A percentile compares a stretch with the other conserved stretches of the same genome.
Conservation (phyloP, 768 basidiomycete genomes). For the Amanita polypyramis region DNA sequence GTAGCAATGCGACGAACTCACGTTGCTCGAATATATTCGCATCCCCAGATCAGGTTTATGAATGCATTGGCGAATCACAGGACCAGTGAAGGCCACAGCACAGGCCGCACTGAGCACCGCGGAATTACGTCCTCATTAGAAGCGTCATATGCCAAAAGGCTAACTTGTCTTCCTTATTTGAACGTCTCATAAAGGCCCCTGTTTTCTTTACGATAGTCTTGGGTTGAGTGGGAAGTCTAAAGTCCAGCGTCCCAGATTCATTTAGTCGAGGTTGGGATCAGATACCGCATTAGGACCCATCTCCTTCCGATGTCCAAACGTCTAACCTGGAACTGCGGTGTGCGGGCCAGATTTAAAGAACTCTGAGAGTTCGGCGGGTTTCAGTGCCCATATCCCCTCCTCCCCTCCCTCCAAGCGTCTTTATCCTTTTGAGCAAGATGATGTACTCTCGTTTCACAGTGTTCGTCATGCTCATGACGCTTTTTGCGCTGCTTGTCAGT, state of each 20-base stretch:
- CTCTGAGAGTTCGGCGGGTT: background rate
- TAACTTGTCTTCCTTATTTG: background rate
- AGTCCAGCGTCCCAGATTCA: background rate
- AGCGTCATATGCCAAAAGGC: background rate
- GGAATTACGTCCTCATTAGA: slow-evolving; percentile 2
- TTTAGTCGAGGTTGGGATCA: slow-evolving; percentile 1
- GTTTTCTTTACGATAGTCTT: background rate
- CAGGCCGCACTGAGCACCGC: background rate
- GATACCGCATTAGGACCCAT: background rate
- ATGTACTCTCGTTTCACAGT: slow-evolving; percentile 5
- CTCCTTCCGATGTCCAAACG: slow-evolving; percentile 4
- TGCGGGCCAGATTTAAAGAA: slow-evolving; percentile 3
- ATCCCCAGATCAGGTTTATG: too few relatives aligned
- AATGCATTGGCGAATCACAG: background rate
- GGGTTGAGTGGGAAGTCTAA: background rate
- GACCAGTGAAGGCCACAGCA: background rate
- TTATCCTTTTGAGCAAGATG: background rate
- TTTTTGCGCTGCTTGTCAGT: slow-evolving; percentile 3
- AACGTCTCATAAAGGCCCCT: background rate
- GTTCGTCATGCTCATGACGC: slow-evolving; percentile 5
- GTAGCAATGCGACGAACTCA: background rate
- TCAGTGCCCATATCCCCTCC: background rate
- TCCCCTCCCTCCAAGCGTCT: background rate
- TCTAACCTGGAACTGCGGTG: background rate
- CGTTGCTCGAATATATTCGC: background rate